Conservation (phyloP, 306 rosid genomes). For the Pyrus communis region DNA sequence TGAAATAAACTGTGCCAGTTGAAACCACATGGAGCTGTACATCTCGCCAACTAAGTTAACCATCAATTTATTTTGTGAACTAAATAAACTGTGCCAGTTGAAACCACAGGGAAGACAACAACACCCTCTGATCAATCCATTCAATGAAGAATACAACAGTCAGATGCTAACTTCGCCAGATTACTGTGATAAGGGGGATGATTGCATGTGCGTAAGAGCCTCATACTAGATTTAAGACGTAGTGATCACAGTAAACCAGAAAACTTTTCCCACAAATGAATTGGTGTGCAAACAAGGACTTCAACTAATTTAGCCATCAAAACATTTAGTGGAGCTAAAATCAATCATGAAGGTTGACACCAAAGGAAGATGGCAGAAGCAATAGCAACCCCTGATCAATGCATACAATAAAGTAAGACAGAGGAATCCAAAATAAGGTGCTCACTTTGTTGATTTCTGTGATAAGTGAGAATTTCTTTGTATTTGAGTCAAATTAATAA, state of each 20-base stretch:
- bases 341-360: background rate
- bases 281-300: background rate
- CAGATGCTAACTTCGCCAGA: background rate
- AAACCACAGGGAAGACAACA: background rate
- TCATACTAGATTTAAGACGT: background rate
- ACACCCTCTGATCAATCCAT: background rate
- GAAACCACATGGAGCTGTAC: constrained; percentile 4
- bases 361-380: background rate
- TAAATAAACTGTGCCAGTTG: background rate
- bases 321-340: background rate
- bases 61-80: background rate
- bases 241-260: background rate
- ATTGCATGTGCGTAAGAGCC: background rate
- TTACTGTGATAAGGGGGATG: background rate
- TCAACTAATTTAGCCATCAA: background rate
- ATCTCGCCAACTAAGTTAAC: background rate
- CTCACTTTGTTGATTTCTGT: background rate
- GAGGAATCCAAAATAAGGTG: background rate
- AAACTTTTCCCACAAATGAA: background rate
- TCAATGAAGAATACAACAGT: background rate
- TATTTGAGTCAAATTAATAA: background rate
- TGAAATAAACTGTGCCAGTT: background rate
- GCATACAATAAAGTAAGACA: background rate
- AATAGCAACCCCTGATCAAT: background rate
- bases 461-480: background rate